Conservation (phyloP, 805 yeast species). For the Sugiyamaella boreocaroliniensis region DNA sequence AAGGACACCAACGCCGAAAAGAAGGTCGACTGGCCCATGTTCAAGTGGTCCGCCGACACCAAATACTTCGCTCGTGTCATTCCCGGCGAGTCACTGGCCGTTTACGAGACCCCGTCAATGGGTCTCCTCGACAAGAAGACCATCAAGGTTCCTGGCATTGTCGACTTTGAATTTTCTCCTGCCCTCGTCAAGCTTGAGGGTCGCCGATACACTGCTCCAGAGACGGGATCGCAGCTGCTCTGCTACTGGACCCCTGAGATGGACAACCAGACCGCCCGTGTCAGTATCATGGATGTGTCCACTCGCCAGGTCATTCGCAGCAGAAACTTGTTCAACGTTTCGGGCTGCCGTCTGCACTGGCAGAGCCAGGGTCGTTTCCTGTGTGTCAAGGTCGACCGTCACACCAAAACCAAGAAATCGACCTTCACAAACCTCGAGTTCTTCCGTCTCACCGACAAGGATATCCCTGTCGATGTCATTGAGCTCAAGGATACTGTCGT, state of each 20-base stretch:
- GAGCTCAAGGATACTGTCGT: conserved; percentile 86
- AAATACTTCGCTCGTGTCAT: conserved; percentile 92
- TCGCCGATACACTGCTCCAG: conserved; percentile 42
- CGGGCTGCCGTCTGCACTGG: conserved; percentile 89
- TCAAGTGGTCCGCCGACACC: conserved; percentile 93
- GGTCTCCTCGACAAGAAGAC: conserved; percentile 79
- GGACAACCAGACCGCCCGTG: conserved; percentile 89
- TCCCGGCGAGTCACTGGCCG: conserved; percentile 78
- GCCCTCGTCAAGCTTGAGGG: conserved; percentile 65
- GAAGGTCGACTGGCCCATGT: conserved; percentile 87
- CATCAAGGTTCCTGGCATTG: conserved; percentile 73
- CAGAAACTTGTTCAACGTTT: conserved; percentile 88
- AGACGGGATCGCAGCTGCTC: conserved; percentile 54
- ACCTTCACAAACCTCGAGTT: conserved; percentile 86
- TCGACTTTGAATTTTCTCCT: conserved; percentile 94
- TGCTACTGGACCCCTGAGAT: conserved; percentile 97
- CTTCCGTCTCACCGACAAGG: conserved; percentile 79
- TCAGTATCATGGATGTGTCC: conserved; percentile 81
- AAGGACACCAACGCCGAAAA: conserved; percentile 39
- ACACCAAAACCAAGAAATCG: conserved; percentile 91
- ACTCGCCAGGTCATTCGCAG: conserved; percentile 79
- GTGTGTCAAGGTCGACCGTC: conserved; percentile 95
- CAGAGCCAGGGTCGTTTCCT: conserved; percentile 76
- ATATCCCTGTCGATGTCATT: conserved; percentile 88
- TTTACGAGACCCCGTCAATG: conserved; percentile 77